A percentile compares a stretch with the other conserved stretches of the same genome.
Conservation (phyloP, 148 eudicot species). For the Rhododendron kiyosumense region DNA sequence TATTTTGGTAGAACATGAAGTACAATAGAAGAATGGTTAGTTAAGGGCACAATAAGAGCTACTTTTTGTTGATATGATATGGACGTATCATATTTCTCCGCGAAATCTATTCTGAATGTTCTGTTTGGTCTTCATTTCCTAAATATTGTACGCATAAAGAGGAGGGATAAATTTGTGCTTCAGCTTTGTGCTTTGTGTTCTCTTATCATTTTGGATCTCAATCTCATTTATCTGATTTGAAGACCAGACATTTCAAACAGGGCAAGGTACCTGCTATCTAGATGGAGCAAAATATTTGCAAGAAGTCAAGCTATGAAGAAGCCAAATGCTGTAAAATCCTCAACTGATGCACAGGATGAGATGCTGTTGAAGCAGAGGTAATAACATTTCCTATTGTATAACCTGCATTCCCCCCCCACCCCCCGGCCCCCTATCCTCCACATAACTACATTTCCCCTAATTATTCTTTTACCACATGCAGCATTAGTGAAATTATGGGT, state of each 20-base stretch:
- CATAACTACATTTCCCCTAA: neutral
- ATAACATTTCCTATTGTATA: slow-evolving; percentile 7
- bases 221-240: slow-evolving; percentile 70
- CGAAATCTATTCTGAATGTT: neutral
- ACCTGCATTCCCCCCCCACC: neutral
- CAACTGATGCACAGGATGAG: slow-evolving; percentile 48
- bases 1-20: neutral
- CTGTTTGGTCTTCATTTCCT: neutral
- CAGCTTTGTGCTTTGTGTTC: neutral
- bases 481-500: slow-evolving; percentile 73
- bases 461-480: slow-evolving; percentile 26
- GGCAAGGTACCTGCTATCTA: slow-evolving; percentile 66
- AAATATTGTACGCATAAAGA: neutral
- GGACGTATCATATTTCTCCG: neutral
- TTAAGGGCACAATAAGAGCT: neutral
- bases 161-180: neutral
- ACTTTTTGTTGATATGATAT: neutral
- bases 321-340: slow-evolving; percentile 45
- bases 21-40: neutral
- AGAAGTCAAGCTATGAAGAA: slow-evolving; percentile 66
- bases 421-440: neutral
- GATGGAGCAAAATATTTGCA: slow-evolving; percentile 86
- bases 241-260: slow-evolving; percentile 92
- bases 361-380: slow-evolving; percentile 78
- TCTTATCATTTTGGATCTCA: slow-evolving; percentile 14